phyloP scores from a whole-genome alignment of 768 basidiomycete genomes.

The Myochromella boudieri region DNA sequence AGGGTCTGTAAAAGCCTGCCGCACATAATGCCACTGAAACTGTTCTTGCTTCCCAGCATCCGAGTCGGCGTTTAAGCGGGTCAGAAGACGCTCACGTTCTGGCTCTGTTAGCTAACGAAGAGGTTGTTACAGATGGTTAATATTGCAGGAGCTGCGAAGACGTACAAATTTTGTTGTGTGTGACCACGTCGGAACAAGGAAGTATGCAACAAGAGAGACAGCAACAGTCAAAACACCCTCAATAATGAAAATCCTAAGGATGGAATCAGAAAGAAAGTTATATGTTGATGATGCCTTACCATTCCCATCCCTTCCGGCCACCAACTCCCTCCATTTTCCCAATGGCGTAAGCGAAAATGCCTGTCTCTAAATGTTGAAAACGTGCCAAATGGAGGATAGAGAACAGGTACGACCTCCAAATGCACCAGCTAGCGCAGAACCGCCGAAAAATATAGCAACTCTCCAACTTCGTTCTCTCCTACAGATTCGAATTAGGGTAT shows the following conservation, averaged over 20 bases:
- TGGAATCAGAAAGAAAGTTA: neutral
- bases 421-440: conserved; percentile 60
- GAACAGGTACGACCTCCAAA: conserved; percentile 46
- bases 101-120: conserved; percentile 44
- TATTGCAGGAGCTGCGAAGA: neutral
- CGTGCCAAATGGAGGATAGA: neutral
- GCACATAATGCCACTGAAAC: conserved; percentile 59
- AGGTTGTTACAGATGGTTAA: neutral
- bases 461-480: conserved; percentile 61
- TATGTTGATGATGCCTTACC: conserved; percentile 30
- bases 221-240: conserved; percentile 53
- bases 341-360: conserved; percentile 57
- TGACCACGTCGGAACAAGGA: conserved; percentile 59
- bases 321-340: conserved; percentile 62
- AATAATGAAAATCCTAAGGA: conserved; percentile 58
- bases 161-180: conserved; percentile 56
- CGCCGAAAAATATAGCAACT: conserved; percentile 63
- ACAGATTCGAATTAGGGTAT: neutral
- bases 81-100: conserved; percentile 50
- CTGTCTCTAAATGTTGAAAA: conserved; percentile 23
- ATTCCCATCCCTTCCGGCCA: conserved; percentile 62
- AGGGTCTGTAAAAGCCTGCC: conserved; percentile 56
- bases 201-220: conserved; percentile 48
- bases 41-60: conserved; percentile 53
- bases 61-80: conserved; percentile 49